Base-by-base conservation (phyloP, 192 early-diverging fungal genomes). In the Thamnidium elegans region DNA sequence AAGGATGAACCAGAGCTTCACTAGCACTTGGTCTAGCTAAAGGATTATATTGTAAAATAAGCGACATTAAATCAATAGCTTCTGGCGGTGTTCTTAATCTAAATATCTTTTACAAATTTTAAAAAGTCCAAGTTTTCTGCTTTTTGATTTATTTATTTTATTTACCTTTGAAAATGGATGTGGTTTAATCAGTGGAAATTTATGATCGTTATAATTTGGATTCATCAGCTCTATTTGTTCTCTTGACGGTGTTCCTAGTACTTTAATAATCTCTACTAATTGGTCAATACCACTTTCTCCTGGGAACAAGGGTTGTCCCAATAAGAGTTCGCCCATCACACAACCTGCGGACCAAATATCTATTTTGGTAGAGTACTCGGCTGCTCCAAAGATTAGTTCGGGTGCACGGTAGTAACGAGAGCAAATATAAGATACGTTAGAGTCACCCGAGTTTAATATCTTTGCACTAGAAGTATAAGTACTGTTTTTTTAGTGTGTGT, bases 241-340 rank as follows among this genome's bases (percentile, higher is more conserved):
- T 59, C 87, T 81, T 43, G 94, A 91, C 17, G 95, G 97, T 26
- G 95, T 99, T 48, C 97, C 97, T 15, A 99, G 83, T 14, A 97
- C 91, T 81, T 99, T 99, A 82, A 99, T 99, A 69, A 99, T 99
- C 77, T 99, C 95, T 26, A 99, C 97, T 26, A 99, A 81, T 71
- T 99, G 97, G 71, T 99, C 97, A 42, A 99, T 95, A 50, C 95
- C 93, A 58, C 92, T 94, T 79, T 97, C 95, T 31, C 95, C 95
- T 17, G 94, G 91, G 83, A 98, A 98, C 55, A 98, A 74, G 10
- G 95, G 95, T 69, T 91, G 90, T 44, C 92, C 92, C 46, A 94
- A 83, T 81, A 96, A 91, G 58, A 98, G 81, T 80, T 98, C 95
- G 7, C 92, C 94, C 92, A 96, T 94, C 31, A 98, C 95, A 71